Evolutionary conservation across 352 stramenopile genomes (phyloP).

Genomic region (Globisporangium carolinianum): DNA sequence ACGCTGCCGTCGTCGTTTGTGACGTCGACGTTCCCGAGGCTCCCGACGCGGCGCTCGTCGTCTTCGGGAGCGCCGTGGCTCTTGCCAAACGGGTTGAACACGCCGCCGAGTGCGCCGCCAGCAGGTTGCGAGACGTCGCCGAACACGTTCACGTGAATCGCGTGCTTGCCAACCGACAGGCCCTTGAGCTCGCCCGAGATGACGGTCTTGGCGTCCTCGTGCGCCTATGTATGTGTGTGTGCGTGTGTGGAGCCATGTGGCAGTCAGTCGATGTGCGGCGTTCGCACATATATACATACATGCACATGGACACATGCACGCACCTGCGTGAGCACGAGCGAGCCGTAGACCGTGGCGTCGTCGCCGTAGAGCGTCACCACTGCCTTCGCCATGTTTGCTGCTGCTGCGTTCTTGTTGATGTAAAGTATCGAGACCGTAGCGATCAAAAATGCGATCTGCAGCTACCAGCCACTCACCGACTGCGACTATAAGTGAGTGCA

Average conservation of each 20-base stretch:
- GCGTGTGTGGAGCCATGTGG: neutral
- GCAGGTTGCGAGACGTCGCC: slow-evolving; percentile 89
- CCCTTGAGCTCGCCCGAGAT: slow-evolving; percentile 81
- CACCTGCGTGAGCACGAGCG: slow-evolving; percentile 73
- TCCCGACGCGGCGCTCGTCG: slow-evolving; percentile 94
- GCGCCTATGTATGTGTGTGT: slow-evolving; percentile 28
- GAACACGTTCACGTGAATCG: slow-evolving; percentile 94
- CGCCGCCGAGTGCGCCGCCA: slow-evolving; percentile 73
- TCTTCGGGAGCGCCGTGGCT: slow-evolving; percentile 95
- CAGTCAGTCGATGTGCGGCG: neutral
- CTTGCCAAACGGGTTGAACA: slow-evolving; percentile 98
- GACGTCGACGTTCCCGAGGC: slow-evolving; percentile 90
- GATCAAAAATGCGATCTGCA: neutral
- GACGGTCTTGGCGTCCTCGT: slow-evolving; percentile 84
- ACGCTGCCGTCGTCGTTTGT: slow-evolving; percentile 76
- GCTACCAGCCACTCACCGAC: no score
- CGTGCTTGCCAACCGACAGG: slow-evolving; percentile 88
- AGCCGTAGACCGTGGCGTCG: slow-evolving; percentile 73
- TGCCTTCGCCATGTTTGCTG: slow-evolving; percentile 64
- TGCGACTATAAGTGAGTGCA: no score
- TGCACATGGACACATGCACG: slow-evolving; percentile 1
- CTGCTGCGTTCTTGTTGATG: slow-evolving; percentile 1
- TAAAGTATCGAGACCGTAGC: slow-evolving; percentile 3
- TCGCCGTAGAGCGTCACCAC: slow-evolving; percentile 85
- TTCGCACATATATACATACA: neutral